Conservation (phyloP, 1,284 basidiomycete species). For the Sporisorium sorghi region DNA sequence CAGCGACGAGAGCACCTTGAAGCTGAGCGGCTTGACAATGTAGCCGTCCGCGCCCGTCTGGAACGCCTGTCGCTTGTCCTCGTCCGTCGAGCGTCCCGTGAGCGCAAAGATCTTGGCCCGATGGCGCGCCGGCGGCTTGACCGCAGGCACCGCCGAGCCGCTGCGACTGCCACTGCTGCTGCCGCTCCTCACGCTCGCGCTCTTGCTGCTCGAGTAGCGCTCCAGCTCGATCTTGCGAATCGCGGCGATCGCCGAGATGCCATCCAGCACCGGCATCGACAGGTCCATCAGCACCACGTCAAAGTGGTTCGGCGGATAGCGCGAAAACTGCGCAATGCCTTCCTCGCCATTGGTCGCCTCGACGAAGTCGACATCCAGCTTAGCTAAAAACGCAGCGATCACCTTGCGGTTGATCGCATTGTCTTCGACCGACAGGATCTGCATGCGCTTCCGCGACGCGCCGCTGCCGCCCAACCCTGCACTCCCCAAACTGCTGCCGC, state of each 20-base stretch:
- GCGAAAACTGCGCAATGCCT: conserved; percentile 51
- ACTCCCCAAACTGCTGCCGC: conserved; percentile 15
- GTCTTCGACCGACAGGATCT: conserved; percentile 64
- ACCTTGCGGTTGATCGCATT: conserved; percentile 63
- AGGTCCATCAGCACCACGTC: conserved; percentile 76
- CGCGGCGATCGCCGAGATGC: conserved; percentile 81
- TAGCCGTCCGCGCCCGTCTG: conserved; percentile 94
- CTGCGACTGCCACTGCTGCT: neutral
- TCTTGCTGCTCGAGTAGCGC: conserved; percentile 63
- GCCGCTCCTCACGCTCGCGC: conserved; percentile 9
- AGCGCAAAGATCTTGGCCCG: conserved; percentile 83
- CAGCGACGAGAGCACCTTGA: conserved; percentile 51
- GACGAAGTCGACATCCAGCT: conserved; percentile 51
- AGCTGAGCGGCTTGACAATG: conserved; percentile 73
- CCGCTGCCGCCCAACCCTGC: conserved; percentile 24
- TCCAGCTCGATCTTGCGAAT: conserved; percentile 82
- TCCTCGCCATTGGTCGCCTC: conserved; percentile 61
- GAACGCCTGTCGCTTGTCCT: conserved; percentile 91
- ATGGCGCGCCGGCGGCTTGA: conserved; percentile 22
- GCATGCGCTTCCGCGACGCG: conserved; percentile 38
- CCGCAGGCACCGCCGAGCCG: neutral
- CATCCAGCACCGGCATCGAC: conserved; percentile 92
- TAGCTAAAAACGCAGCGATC: conserved; percentile 53
- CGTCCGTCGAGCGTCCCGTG: conserved; percentile 89
- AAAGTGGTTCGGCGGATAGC: conserved; percentile 51